Evolutionary conservation across 768 basidiomycete genomes (phyloP).

Genomic region (Xerocomellus chrysenteron): DNA sequence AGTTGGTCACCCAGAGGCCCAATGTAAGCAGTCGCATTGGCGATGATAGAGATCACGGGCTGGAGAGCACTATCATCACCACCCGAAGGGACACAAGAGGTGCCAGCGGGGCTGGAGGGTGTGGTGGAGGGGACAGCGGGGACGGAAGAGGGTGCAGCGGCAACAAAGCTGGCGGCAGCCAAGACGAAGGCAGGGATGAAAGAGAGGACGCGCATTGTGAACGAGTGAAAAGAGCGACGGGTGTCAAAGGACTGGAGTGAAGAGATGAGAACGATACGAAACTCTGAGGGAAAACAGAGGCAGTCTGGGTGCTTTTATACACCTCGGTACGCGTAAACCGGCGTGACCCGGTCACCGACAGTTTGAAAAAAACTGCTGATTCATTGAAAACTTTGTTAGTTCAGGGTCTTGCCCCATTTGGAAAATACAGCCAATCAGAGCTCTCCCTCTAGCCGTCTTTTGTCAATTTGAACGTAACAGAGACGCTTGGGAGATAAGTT

Average conservation of each 20-base stretch:
- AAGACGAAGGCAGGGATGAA: constrained; percentile 14
- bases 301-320: constrained; percentile 15
- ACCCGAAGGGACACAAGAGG: constrained; percentile 4
- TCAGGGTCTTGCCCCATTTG: too few relatives aligned
- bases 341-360: too few relatives aligned
- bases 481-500: too few relatives aligned
- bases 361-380: too few relatives aligned
- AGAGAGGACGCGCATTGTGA: constrained; percentile 16
- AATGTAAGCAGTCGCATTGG: constrained; percentile 7
- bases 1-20: constrained; percentile 5
- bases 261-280: not conserved
- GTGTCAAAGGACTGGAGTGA: constrained; percentile 11
- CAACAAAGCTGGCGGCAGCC: constrained; percentile 5
- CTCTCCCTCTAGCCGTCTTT: too few relatives aligned
- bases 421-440: too few relatives aligned
- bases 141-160: constrained; percentile 2
- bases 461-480: too few relatives aligned
- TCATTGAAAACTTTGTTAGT: too few relatives aligned
- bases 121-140: not conserved
- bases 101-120: not conserved
- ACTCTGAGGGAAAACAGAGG: not conserved
- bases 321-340: not conserved
- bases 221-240: constrained; percentile 10
- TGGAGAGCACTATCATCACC: constrained; percentile 6
- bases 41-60: constrained; percentile 12